Conservation (phyloP, 1,284 basidiomycete species). For the Agroathelia rolfsii region DNA sequence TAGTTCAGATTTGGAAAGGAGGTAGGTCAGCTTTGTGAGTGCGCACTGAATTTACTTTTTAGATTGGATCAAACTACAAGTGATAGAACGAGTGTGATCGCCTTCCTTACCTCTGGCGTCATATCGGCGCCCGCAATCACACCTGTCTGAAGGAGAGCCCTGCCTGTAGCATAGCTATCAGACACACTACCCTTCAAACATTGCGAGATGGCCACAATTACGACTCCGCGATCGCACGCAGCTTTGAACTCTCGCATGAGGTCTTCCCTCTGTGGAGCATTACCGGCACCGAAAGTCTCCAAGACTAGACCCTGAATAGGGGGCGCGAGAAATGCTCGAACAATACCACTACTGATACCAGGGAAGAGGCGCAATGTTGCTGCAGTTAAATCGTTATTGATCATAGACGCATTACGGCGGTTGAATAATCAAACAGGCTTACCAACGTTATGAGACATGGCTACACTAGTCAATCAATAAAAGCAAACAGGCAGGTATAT, state of each 20-base stretch:
- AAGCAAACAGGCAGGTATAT: constrained; percentile 4
- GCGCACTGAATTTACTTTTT: constrained; percentile 50
- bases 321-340: constrained; percentile 64
- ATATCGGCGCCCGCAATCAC: constrained; percentile 80
- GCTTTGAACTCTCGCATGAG: constrained; percentile 63
- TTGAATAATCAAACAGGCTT: constrained; percentile 14
- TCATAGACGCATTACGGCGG: constrained; percentile 4
- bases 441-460: constrained; percentile 74
- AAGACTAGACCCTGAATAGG: constrained; percentile 74
- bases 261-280: constrained; percentile 67
- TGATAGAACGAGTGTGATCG: not conserved
- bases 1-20: constrained; percentile 79
- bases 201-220: constrained; percentile 88
- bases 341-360: constrained; percentile 66
- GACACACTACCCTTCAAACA: constrained; percentile 79
- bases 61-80: constrained; percentile 4
- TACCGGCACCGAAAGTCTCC: constrained; percentile 86
- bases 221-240: constrained; percentile 74
- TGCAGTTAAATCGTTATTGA: constrained; percentile 17
- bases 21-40: constrained; percentile 79
- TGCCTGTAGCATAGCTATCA: constrained; percentile 75
- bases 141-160: constrained; percentile 61
- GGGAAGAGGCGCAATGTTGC: constrained; percentile 80
- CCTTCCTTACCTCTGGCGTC: constrained; percentile 73
- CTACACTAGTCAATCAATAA: constrained; percentile 26